Conservation (phyloP, 2,329 filamentous ascomycete species). For the Escovopsis sp. region DNA sequence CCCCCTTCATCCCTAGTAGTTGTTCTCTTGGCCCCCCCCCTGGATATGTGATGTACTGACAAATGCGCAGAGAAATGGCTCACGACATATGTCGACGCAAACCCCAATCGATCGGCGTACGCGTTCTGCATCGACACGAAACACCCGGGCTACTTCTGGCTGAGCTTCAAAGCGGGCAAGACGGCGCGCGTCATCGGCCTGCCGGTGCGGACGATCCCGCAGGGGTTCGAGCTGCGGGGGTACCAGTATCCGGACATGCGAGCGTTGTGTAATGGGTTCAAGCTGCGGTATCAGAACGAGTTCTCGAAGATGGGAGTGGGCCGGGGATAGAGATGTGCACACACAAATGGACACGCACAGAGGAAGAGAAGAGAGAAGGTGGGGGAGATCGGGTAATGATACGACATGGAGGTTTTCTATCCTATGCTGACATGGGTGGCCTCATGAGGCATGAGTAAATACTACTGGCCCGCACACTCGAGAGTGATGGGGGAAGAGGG, state of each 20-base stretch:
- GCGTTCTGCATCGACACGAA: slow-evolving; percentile 90
- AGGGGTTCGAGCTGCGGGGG: slow-evolving; percentile 82
- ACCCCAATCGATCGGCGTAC: slow-evolving; percentile 85
- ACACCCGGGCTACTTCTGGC: slow-evolving; percentile 84
- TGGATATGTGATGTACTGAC: slow-evolving; percentile 7
- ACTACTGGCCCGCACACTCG: too few species aligned
- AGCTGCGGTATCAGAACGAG: slow-evolving; percentile 57
- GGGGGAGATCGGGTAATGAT: too few species aligned
- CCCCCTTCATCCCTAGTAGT: too few species aligned
- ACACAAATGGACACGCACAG: too few species aligned
- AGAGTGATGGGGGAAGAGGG: too few species aligned
- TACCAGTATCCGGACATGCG: slow-evolving; percentile 89
- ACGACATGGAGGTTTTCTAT: too few species aligned
- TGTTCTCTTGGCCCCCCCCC: too few species aligned
- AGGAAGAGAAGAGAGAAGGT: too few species aligned
- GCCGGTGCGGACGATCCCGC: slow-evolving; percentile 81
- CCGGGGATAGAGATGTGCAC: too few species aligned
- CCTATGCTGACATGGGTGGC: too few species aligned
- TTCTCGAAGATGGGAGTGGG: slow-evolving; percentile 43
- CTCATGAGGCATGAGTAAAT: too few species aligned
- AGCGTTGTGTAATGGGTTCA: slow-evolving; percentile 93
- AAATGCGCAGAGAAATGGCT: slow-evolving; percentile 69
- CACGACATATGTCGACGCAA: slow-evolving; percentile 88
- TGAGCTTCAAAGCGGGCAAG: slow-evolving; percentile 89
- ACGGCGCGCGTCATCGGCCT: slow-evolving; percentile 59